phyloP scores from a whole-genome alignment of 768 basidiomycete genomes.

The Hypholoma sublateritium region DNA sequence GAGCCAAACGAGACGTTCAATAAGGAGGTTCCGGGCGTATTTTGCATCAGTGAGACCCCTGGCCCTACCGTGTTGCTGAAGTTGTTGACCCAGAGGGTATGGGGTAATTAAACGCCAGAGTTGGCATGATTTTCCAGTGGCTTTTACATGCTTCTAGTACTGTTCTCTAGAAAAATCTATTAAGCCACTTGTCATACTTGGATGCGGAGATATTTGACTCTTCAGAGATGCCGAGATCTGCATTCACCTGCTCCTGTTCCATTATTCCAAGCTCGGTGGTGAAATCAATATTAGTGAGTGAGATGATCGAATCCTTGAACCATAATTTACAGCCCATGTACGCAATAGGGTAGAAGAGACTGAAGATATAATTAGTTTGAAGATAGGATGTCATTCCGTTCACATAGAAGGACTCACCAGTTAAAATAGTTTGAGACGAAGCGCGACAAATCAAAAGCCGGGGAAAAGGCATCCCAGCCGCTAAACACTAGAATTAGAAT shows the following conservation, averaged over 20 bases:
- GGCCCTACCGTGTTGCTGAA: conserved; percentile 51
- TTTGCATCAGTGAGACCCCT: conserved; percentile 61
- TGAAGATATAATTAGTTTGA: background rate
- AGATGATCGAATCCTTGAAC: conserved; percentile 19
- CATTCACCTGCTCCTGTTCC: conserved; percentile 10
- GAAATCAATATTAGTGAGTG: conserved; percentile 24
- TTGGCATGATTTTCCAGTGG: background rate
- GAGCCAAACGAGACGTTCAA: conserved; percentile 14
- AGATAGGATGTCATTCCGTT: background rate
- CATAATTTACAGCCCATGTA: conserved; percentile 27
- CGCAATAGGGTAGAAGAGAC: conserved; percentile 25
- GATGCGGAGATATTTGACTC: background rate
- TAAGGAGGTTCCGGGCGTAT: conserved; percentile 29
- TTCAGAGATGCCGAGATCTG: background rate
- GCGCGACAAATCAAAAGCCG: conserved; percentile 18
- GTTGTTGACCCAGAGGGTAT: conserved; percentile 54
- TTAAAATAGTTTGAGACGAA: conserved; percentile 31
- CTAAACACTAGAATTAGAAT: conserved; percentile 26
- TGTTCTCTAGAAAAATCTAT: conserved; percentile 19
- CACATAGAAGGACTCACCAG: conserved; percentile 20
- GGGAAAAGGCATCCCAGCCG: conserved; percentile 29
- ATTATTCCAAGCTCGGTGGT: conserved; percentile 20
- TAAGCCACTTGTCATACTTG: conserved; percentile 23
- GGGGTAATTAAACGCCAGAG: conserved; percentile 37
- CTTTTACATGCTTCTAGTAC: background rate